Conservation (phyloP, 2,329 filamentous ascomycete species). For the Colletotrichum lini region DNA sequence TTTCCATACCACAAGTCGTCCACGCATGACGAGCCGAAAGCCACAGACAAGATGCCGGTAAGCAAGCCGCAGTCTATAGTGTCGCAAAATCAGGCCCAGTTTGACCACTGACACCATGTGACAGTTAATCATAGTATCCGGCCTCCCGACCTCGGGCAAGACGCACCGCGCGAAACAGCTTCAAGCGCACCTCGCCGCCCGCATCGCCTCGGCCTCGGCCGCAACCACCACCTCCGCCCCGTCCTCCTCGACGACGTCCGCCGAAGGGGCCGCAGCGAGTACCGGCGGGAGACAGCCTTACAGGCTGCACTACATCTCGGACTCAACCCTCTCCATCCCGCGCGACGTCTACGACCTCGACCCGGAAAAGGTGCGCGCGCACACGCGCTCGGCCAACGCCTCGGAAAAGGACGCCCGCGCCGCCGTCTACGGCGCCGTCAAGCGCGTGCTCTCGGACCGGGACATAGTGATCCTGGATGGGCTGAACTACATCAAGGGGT, state of each 20-base stretch:
- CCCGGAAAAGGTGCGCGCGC: slow-evolving; percentile 63
- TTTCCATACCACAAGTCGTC: neutral
- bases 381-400: slow-evolving; percentile 78
- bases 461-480: slow-evolving; percentile 86
- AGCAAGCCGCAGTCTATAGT: neutral
- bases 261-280: neutral
- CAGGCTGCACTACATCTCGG: slow-evolving; percentile 81
- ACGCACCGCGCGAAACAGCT: slow-evolving; percentile 77
- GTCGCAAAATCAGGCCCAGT: neutral
- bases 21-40: neutral
- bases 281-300: slow-evolving; percentile 57
- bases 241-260: slow-evolving; percentile 37
- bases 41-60: slow-evolving; percentile 35
- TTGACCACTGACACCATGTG: slow-evolving; percentile 47
- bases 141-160: slow-evolving; percentile 78
- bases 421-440: slow-evolving; percentile 82
- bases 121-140: slow-evolving; percentile 78
- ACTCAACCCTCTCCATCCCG: slow-evolving; percentile 78
- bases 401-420: slow-evolving; percentile 88
- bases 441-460: slow-evolving; percentile 78
- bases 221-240: slow-evolving; percentile 46
- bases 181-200: slow-evolving; percentile 72
- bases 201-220: slow-evolving; percentile 58
- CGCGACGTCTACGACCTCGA: slow-evolving; percentile 80
- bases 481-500: slow-evolving; percentile 91